Conservation (phyloP, 2,329 filamentous ascomycete genomes). For the Didymella sp. region DNA sequence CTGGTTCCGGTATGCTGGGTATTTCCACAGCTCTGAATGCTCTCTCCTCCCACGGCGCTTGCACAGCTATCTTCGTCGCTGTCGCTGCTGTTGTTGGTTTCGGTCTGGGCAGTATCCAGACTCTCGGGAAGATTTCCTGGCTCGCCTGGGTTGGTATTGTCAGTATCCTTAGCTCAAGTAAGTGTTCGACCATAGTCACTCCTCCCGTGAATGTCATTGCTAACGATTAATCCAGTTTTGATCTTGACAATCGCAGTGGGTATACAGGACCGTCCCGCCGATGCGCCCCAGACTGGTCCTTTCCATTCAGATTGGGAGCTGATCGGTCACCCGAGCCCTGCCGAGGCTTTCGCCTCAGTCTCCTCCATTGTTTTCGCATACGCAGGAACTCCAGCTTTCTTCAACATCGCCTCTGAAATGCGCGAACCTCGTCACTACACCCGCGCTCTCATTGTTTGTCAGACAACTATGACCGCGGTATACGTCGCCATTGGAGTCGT, state of each 20-base stretch:
- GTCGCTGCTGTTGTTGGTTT: slow-evolving; percentile 65
- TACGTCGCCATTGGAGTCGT: slow-evolving; percentile 72
- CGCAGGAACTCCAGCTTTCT: slow-evolving; percentile 70
- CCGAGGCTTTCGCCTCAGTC: slow-evolving; percentile 30
- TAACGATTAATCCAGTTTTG: slow-evolving; percentile 22
- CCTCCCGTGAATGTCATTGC: not conserved
- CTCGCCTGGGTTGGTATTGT: slow-evolving; percentile 36
- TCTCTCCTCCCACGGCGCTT: slow-evolving; percentile 67
- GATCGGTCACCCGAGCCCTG: slow-evolving; percentile 23
- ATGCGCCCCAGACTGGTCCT: slow-evolving; percentile 30
- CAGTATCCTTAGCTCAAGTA: slow-evolving; percentile 33
- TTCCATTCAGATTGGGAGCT: slow-evolving; percentile 34
- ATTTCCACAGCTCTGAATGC: slow-evolving; percentile 48
- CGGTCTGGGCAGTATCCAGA: slow-evolving; percentile 53
- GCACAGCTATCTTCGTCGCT: slow-evolving; percentile 69
- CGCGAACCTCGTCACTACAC: slow-evolving; percentile 66
- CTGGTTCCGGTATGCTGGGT: slow-evolving; percentile 71
- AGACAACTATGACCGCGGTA: slow-evolving; percentile 64
- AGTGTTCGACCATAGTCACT: not conserved
- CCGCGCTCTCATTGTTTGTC: slow-evolving; percentile 64
- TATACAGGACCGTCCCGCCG: slow-evolving; percentile 33
- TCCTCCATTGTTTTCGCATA: slow-evolving; percentile 37
- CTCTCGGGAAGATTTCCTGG: slow-evolving; percentile 33
- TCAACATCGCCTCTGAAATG: slow-evolving; percentile 71
- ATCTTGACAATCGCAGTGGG: slow-evolving; percentile 37